phyloP scores from a whole-genome alignment of 2,329 filamentous ascomycete species.

The Tolypocladium amazonense region DNA sequence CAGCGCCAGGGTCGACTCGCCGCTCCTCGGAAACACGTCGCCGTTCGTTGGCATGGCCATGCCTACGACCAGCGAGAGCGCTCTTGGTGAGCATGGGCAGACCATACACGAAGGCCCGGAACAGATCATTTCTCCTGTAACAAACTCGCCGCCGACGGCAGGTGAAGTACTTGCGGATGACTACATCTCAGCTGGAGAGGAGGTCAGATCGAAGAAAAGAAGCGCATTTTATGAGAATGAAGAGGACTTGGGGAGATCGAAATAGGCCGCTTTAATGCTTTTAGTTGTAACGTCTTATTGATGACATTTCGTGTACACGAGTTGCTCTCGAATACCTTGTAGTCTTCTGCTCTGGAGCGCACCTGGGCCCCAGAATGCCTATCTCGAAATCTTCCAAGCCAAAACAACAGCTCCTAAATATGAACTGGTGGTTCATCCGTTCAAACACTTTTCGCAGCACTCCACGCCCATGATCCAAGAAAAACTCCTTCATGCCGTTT shows the following conservation, averaged over 20 bases:
- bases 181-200: slow-evolving; percentile 15
- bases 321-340: neutral
- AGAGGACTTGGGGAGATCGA: slow-evolving; percentile 22
- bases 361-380: neutral
- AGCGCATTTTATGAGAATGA: slow-evolving; percentile 31
- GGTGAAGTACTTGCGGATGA: slow-evolving; percentile 14
- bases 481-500: neutral
- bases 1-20: slow-evolving; percentile 3
- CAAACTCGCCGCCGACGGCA: slow-evolving; percentile 18
- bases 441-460: neutral
- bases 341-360: neutral
- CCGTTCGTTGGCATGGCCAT: neutral
- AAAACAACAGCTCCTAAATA: neutral
- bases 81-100: neutral
- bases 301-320: neutral
- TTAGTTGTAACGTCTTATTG: neutral
- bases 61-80: neutral
- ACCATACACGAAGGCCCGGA: neutral
- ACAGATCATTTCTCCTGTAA: neutral
- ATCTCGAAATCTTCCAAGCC: neutral
- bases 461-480: neutral
- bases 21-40: neutral
- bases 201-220: slow-evolving; percentile 19
- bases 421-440: neutral
- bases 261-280: neutral